Base-by-base conservation (phyloP, 805 yeast genomes). In the Diddensiella caesifluorescens region DNA sequence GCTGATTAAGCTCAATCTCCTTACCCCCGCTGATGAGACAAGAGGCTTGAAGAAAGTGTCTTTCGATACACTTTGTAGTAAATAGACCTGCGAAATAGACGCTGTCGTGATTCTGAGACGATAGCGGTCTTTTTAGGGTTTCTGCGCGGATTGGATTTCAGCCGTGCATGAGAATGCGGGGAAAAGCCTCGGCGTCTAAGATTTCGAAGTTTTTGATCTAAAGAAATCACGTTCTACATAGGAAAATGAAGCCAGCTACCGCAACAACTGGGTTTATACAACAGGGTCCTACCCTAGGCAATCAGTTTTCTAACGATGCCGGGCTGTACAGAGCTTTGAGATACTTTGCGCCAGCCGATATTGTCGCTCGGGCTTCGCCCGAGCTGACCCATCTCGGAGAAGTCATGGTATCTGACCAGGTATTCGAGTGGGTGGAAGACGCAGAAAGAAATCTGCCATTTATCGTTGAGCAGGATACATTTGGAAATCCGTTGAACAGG, bases 381-480 rank as follows among this genome's bases (percentile, higher is more conserved):
- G 58, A 57, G 6, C 47, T 57, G 7, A 29, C 16, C 1, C 29
- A 35, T 1, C 45, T 57, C 19, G 62, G 62, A 5, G 52, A 46
- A 5, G 41, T 28, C 12, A 57, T 59, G 9, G 41, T 56, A 2
- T 38, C 50, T 22, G 38, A 37, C 5, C 51, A 54, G 25, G 40
- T 52, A 7, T 48, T 52, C 34, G 54, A 51, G 13, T 55, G 54
- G 56, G 40, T 54, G 5, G 54, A 41, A 4, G 62, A 58, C 13
- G 62, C 63, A 3, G 62, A 58, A 37, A 37, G 45, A 13, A 53
- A 59, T 35, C 48, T 35, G 13, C 62, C 62, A 2, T 42, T 36
- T n/a, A 43, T 58, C 18, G 56, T 50, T 12, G 49, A 43, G 12
- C 55, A 52, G 29, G 62, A 60, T 32, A 49, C 61, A n/a, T 55